Conservation (phyloP, 1,284 basidiomycete genomes). For the Clitocybe nebularis region DNA sequence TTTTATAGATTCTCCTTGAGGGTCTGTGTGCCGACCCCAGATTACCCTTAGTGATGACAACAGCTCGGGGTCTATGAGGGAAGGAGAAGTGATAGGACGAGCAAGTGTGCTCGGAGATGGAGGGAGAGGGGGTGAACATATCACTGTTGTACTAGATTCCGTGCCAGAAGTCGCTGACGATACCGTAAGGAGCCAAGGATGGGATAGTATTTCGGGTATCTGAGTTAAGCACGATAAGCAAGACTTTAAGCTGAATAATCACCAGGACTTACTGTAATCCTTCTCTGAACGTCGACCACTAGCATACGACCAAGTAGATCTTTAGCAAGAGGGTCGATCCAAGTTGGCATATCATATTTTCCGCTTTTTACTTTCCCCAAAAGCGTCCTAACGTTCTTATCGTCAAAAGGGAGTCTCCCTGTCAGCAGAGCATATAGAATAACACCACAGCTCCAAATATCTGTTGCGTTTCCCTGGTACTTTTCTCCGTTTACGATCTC, state of each 20-base stretch:
- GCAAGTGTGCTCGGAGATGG: conserved; percentile 63
- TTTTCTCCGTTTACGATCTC: conserved; percentile 95
- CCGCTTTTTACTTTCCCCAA: conserved; percentile 91
- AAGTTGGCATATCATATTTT: conserved; percentile 76
- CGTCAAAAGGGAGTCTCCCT: conserved; percentile 86
- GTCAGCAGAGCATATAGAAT: conserved; percentile 88
- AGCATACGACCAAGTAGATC: conserved; percentile 83
- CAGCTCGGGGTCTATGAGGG: conserved; percentile 83
- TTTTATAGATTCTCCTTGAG: conserved; percentile 50
- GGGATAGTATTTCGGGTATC: conserved; percentile 85
- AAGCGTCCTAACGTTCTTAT: conserved; percentile 78
- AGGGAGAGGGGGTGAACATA: conserved; percentile 49
- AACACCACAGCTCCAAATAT: conserved; percentile 94
- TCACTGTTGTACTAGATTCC: conserved; percentile 10
- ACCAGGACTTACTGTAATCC: conserved; percentile 73
- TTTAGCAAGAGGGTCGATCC: conserved; percentile 70
- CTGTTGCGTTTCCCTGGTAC: conserved; percentile 91
- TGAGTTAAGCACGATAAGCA: conserved; percentile 25
- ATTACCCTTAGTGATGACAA: conserved; percentile 86
- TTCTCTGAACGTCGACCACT: conserved; percentile 81
- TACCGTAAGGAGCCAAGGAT: conserved; percentile 72
- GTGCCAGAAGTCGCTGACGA: conserved; percentile 32
- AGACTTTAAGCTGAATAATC: conserved; percentile 4
- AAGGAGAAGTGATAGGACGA: conserved; percentile 62
- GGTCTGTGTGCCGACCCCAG: conserved; percentile 70